phyloP scores from a whole-genome alignment of 495 filamentous ascomycete species.

The Hypoxylon intermedium region DNA sequence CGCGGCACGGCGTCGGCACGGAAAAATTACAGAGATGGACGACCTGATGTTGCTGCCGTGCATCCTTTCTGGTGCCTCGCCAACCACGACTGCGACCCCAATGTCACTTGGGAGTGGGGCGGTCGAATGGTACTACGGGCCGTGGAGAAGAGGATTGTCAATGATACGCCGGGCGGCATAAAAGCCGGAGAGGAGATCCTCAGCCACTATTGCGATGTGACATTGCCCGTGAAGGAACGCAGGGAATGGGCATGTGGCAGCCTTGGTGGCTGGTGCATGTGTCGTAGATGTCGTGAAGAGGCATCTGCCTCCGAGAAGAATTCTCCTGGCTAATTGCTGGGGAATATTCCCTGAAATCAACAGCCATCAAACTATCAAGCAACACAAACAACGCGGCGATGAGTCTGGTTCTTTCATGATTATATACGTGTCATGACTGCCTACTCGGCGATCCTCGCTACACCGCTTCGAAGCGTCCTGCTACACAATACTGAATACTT shows the following conservation, averaged over 20 bases:
- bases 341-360: neutral
- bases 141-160: conserved; percentile 50
- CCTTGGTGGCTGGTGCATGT: conserved; percentile 85
- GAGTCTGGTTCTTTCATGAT: conserved; percentile 35
- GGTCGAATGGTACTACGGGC: conserved; percentile 76
- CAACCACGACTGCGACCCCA: conserved; percentile 94
- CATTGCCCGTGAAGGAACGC: conserved; percentile 74
- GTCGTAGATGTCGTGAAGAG: conserved; percentile 72
- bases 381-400: conserved; percentile 13
- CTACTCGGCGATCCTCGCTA: conserved; percentile 14
- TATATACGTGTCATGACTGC: conserved; percentile 38
- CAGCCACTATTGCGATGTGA: conserved; percentile 93
- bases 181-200: conserved; percentile 80
- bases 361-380: conserved; percentile 1
- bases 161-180: conserved; percentile 62
- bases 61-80: conserved; percentile 68
- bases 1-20: conserved; percentile 88
- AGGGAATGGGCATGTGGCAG: conserved; percentile 89
- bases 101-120: conserved; percentile 93
- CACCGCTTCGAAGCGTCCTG: conserved; percentile 18
- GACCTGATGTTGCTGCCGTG: conserved; percentile 77
- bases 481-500: conserved; percentile 1
- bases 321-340: conserved; percentile 10
- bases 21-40: conserved; percentile 71
- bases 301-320: conserved; percentile 39